Evolutionary conservation across 2,329 filamentous ascomycete species (phyloP), one percentile per base, ranked within the genome.

Genomic region (Cryphonectria naterciae): DNA sequence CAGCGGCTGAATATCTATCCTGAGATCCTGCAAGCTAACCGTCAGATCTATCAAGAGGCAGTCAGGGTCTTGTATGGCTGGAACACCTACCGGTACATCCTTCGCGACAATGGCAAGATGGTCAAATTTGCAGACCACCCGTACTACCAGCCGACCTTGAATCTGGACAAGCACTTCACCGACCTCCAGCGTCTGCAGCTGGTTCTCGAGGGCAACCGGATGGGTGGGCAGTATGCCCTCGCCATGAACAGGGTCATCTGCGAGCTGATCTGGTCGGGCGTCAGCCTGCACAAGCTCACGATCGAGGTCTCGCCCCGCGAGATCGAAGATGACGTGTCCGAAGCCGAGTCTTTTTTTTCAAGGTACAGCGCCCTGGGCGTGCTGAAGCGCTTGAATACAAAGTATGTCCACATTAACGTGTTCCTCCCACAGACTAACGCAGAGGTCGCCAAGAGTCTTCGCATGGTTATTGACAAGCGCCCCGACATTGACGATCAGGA

Each of bases 61-160:
- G 73, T 79, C 1, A 74, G 74, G 1, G 75, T 87, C 5, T 78
- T 88, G 0, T 88, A 85, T 70, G 82, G 83, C 2, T 78, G 81
- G 39, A 88, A 88, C 65, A 79, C 67, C 0, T 88, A 88, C 71
- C 73, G 79, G 1, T 87, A 88, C 72, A 76, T 79, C 10, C 76
- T 87, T 17, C 81, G 85, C 1, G 84, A 87, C 71, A 75, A 65
- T 28, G 65, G 22, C 7, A 22, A 19, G n/a, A 46, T 37, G 35
- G 54, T 60, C 39, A 28, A 61, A 6, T 46, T 60, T 37, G 56
- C 32, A 1, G 17, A 60, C 1, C 35, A 54, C 8, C 15, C 4
- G 35, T 13, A 32, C 25, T 39, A 69, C 72, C 15, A 64, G 69
- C n/a, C 72, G 28, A 63, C 60, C n/a, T 76, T 83, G 60, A 77